Evolutionary conservation across 352 stramenopile genomes (phyloP), one percentile per base, ranked within the genome.

Genomic region (Elongisporangium prolatum): DNA sequence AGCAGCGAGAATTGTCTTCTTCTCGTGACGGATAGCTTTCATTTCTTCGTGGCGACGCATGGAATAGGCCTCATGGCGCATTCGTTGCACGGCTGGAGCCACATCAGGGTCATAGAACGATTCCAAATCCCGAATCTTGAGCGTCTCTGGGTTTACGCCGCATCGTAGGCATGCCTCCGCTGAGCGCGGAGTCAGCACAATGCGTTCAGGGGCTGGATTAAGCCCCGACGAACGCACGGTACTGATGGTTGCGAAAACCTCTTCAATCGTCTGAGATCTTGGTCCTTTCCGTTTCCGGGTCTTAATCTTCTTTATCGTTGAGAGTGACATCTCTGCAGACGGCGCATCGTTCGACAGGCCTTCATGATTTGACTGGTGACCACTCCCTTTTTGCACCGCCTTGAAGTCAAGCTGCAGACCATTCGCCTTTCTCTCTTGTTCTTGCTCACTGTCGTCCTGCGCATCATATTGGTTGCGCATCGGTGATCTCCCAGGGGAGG

Each of bases 31-130:
- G 21, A 94, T 68, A 3, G 88, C 70, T 17, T 92, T 89, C 89
- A 98, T 97, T 66, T 97, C 84, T 54, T 97, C 90, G 56, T 97
- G 88, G 0, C 91, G 77, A 1, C 90, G 74, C 64, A 96, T 78
- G n/a, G 83, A 97, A 61, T 98, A 98, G 6, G 88, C 87, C 53
- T 97, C 91, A 60, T 98, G 89, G 10, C 91, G 84, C 87, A 98
- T 92, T 10, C 88, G 72, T 65, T 98, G 91, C 16, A 97, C 86
- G 8, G 91, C 86, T 1, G 88, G 71, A 9, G 88, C 84, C 24
- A 93, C 73, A 8, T 89, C 84, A 0, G 76, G 54, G 57, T 96
- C 86, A 62, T 90, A 94, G 59, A 98, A 98, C 17, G 83, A 96
- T 56, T 97, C 91, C 21, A 98, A 74, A 60, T 97, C 87, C 11